Evolutionary conservation across 2,329 filamentous ascomycete species (phyloP).

Genomic region (Periglandula ipomoeae): DNA sequence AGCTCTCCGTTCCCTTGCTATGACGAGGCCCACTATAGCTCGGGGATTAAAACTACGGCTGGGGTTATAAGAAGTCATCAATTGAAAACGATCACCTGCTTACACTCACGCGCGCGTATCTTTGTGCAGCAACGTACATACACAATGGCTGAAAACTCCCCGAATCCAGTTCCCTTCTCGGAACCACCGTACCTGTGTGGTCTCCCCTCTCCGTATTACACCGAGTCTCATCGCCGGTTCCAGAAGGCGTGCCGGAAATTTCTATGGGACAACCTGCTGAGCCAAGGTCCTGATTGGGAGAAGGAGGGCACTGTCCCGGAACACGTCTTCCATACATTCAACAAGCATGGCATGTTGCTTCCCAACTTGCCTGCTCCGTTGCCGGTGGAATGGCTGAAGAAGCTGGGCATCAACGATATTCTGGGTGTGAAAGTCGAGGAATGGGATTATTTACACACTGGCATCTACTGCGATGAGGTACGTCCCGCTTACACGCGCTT

Average conservation of each 20-base stretch:
- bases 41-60: not conserved
- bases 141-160: slow-evolving; percentile 4
- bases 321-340: slow-evolving; percentile 26
- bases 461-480: slow-evolving; percentile 47
- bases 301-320: slow-evolving; percentile 41
- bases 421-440: slow-evolving; percentile 34
- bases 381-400: slow-evolving; percentile 56
- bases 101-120: too few relatives aligned
- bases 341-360: slow-evolving; percentile 29
- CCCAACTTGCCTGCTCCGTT: slow-evolving; percentile 32
- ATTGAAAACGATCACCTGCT: not conserved
- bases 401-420: slow-evolving; percentile 19
- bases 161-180: slow-evolving; percentile 46
- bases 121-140: not conserved
- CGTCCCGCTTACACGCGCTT: too few relatives aligned
- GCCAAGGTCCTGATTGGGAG: slow-evolving; percentile 56
- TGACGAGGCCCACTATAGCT: too few relatives aligned
- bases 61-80: not conserved
- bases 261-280: slow-evolving; percentile 47
- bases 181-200: slow-evolving; percentile 64
- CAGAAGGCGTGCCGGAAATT: slow-evolving; percentile 48
- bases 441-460: slow-evolving; percentile 47
- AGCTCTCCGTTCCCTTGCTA: too few relatives aligned
- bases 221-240: slow-evolving; percentile 48
- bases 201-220: slow-evolving; percentile 58